Conservation (phyloP, 345 rosid species). For the Balakata baccata region DNA sequence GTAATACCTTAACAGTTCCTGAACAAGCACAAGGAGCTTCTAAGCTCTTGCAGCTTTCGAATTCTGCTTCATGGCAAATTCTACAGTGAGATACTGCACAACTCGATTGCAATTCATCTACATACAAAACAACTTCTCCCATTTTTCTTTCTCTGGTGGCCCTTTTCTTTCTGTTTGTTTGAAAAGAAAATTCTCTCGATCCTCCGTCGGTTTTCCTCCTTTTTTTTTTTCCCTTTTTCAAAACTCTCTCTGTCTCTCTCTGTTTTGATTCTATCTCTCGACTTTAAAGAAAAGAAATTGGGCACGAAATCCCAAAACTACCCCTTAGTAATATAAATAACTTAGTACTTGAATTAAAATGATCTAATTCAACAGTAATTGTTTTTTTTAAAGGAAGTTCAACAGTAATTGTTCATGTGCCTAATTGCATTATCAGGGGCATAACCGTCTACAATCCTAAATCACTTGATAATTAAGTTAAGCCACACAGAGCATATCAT, state of each 20-base stretch:
- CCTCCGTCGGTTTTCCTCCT: not conserved
- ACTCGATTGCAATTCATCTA: constrained; percentile 44
- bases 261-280: not conserved
- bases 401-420: too few relatives aligned
- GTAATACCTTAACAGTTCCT: constrained; percentile 77
- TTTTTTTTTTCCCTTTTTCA: constrained; percentile 7
- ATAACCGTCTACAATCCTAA: too few relatives aligned
- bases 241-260: constrained; percentile 3
- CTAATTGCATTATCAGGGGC: too few relatives aligned
- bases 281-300: constrained; percentile 15
- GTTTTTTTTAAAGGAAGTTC: too few relatives aligned
- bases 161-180: not conserved
- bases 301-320: constrained; percentile 23
- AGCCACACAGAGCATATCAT: too few relatives aligned
- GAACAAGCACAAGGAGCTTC: constrained; percentile 97
- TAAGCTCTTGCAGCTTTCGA: constrained; percentile 54
- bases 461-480: too few relatives aligned
- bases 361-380: too few relatives aligned
- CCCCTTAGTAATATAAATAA: constrained; percentile 14
- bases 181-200: too few relatives aligned
- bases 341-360: too few relatives aligned
- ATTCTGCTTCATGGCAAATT: constrained; percentile 85
- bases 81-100: constrained; percentile 49
- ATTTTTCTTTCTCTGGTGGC: constrained; percentile 19
- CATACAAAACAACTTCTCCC: constrained; percentile 56